phyloP scores from a whole-genome alignment of 2,329 filamentous ascomycete species.

The Tolypocladium ovalisporum region DNA sequence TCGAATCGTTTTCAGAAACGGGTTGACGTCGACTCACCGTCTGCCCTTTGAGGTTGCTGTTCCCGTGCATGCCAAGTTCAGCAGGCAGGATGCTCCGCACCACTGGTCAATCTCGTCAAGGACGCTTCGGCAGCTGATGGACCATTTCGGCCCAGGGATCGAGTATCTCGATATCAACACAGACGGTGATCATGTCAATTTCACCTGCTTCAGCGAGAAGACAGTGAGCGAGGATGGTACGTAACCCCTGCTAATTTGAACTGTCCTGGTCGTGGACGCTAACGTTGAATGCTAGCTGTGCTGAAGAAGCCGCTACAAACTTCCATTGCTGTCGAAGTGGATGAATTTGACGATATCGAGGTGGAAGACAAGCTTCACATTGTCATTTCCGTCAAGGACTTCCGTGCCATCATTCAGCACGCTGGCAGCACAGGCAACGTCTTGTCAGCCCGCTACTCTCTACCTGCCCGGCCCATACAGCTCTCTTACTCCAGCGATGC shows the following conservation, averaged over 20 bases:
- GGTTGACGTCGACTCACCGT: conserved; percentile 66
- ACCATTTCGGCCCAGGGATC: conserved; percentile 70
- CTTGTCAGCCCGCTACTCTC: conserved; percentile 58
- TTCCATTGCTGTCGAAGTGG: conserved; percentile 63
- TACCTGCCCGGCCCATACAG: conserved; percentile 60
- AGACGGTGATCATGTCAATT: conserved; percentile 61
- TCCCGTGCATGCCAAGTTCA: conserved; percentile 69
- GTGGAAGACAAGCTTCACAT: conserved; percentile 69
- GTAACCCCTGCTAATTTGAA: conserved; percentile 3
- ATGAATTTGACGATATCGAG: conserved; percentile 66
- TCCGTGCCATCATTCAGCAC: conserved; percentile 67
- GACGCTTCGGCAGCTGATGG: conserved; percentile 63
- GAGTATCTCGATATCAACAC: conserved; percentile 73
- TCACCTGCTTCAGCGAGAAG: conserved; percentile 76
- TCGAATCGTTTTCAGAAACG: conserved; percentile 64
- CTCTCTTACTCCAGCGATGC: conserved; percentile 60
- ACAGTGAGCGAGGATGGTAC: conserved; percentile 48
- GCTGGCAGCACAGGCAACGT: conserved; percentile 58
- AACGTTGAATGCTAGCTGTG: conserved; percentile 44
- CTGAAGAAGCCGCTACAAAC: conserved; percentile 73
- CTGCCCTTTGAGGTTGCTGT: conserved; percentile 64
- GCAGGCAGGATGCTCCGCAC: conserved; percentile 52
- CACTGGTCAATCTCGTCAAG: conserved; percentile 63
- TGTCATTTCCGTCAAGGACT: conserved; percentile 73
- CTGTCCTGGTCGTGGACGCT: conserved; percentile 4